These are phyloP conservation scores for Pseudisothecium myosuroides DNA, from an alignment of 225 moss, liverwort and hornwort genomes.

Conservation along the genomic window DNA sequence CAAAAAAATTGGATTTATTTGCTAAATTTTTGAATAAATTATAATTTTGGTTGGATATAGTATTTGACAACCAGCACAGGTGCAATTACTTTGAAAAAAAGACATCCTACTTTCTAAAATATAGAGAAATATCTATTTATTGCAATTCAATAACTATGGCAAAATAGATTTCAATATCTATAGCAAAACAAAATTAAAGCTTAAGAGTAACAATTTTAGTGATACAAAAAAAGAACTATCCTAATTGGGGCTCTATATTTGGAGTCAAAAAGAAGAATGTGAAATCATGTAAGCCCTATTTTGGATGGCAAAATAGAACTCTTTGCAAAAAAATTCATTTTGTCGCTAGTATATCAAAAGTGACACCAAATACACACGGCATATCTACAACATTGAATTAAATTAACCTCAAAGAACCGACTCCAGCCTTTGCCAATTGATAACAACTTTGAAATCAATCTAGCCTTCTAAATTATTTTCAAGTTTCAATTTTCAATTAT, in stretches of 20 bases:
- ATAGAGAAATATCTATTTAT: too few species aligned
- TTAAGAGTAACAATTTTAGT: not conserved
- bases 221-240: not conserved
- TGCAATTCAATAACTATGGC: not conserved
- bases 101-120: not conserved
- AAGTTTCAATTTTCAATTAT: not conserved
- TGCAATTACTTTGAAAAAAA: not conserved
- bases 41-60: fast-evolving
- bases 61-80: not conserved
- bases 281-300: not conserved
- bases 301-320: fast-evolving
- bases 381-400: not conserved
- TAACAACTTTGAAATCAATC: not conserved
- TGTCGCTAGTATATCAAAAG: not conserved
- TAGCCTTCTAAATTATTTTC: not conserved
- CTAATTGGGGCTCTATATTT: not conserved
- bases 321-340: not conserved
- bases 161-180: not conserved
- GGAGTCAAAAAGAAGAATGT: not conserved
- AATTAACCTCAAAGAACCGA: fast-evolving
- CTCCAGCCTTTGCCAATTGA: not conserved
- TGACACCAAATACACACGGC: not conserved
- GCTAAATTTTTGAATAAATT: not conserved
- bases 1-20: not conserved
- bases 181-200: not conserved